phyloP scores from a whole-genome alignment of 129 eudicot genomes.

The Solidago caesia region DNA sequence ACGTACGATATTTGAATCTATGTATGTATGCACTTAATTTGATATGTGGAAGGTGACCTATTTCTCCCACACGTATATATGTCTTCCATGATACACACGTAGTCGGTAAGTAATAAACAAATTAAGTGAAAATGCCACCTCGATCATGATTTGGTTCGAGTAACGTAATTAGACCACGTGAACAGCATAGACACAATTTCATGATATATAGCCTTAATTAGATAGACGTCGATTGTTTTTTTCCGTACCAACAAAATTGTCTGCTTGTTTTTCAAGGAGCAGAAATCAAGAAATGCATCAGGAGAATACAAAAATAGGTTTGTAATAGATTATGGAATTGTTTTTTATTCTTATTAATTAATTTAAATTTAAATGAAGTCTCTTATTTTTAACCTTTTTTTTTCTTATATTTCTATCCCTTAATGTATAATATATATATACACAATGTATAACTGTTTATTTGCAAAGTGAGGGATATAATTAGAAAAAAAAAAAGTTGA shows the following conservation, averaged over 20 bases:
- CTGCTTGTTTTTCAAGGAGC: not conserved
- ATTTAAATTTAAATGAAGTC: too few relatives aligned
- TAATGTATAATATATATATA: too few relatives aligned
- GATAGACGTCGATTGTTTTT: not conserved
- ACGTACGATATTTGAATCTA: not conserved
- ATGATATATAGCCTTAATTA: not conserved
- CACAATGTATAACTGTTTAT: too few relatives aligned
- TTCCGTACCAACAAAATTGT: not conserved
- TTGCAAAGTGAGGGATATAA: not conserved
- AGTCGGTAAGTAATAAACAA: not conserved
- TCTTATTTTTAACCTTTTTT: too few relatives aligned
- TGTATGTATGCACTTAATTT: not conserved
- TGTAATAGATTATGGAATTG: too few relatives aligned
- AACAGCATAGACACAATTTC: not conserved
- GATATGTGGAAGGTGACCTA: not conserved
- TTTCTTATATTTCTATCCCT: too few relatives aligned
- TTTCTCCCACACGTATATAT: slow-evolving; percentile 1
- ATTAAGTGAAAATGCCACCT: not conserved
- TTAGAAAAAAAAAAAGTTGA: too few relatives aligned
- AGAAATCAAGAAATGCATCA: not conserved
- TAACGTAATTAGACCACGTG: not conserved
- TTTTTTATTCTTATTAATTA: too few relatives aligned
- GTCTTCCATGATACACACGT: not conserved
- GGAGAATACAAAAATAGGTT: not conserved
- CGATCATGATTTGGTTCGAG: not conserved